A percentile compares a stretch with the other conserved stretches of the same genome.
These are phyloP conservation scores for Diutina mesorugosa DNA, from an alignment of 1,139 yeast species.

Conservation along the genomic window DNA sequence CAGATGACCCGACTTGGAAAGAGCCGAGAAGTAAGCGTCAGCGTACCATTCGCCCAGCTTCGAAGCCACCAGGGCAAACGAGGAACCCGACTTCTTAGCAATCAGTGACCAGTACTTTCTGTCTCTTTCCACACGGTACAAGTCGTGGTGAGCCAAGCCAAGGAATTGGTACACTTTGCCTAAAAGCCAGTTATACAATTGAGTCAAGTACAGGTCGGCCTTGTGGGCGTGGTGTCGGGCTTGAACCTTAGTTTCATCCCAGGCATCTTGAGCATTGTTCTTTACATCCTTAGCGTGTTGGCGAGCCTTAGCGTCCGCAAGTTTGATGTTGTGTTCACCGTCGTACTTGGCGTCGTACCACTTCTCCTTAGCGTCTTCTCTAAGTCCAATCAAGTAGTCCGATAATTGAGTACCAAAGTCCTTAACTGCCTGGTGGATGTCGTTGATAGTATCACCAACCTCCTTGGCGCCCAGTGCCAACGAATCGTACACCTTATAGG, in stretches of 20 bases:
- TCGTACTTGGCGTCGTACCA: constrained; percentile 3
- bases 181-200: background rate
- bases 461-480: constrained; percentile 7
- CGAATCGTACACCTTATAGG: constrained; percentile 8
- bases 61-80: constrained; percentile 1
- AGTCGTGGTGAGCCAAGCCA: background rate
- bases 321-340: constrained; percentile 4
- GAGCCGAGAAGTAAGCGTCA: background rate
- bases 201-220: background rate
- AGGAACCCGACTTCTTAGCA: background rate
- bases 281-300: constrained; percentile 5
- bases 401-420: constrained; percentile 4
- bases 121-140: background rate
- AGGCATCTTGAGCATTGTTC: background rate
- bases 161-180: background rate
- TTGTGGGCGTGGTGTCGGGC: background rate
- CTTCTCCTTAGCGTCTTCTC: background rate
- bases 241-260: background rate
- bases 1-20: background rate
- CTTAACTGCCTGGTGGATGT: constrained; percentile 10
- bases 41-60: background rate
- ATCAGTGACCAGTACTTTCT: background rate
- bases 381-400: background rate
- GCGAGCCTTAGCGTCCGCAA: constrained; percentile 4
- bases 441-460: constrained; percentile 8